Evolutionary conservation across 305 asterid species (phyloP).

Genomic region (Solanum aculeatissimum): DNA sequence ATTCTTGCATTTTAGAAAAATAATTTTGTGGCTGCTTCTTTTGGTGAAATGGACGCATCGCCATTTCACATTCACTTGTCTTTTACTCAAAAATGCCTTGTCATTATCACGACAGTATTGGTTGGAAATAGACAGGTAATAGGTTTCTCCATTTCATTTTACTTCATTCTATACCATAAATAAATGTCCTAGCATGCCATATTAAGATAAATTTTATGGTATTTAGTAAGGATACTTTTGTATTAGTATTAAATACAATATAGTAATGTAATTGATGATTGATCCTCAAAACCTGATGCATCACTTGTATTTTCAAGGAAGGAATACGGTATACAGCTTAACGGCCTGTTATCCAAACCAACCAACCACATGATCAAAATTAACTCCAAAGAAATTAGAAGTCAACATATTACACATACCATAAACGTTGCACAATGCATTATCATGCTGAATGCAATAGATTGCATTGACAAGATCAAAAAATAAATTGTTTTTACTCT

Average conservation of each 20-base stretch:
- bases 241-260: too few species aligned
- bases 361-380: not conserved
- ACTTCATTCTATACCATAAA: too few species aligned
- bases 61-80: not conserved
- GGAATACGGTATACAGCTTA: not conserved
- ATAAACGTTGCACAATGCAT: not conserved
- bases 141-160: too few species aligned
- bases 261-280: not conserved
- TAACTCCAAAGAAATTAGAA: not conserved
- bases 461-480: not conserved
- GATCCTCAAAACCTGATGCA: not conserved
- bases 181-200: too few species aligned
- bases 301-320: too few species aligned
- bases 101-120: not conserved
- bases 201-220: too few species aligned
- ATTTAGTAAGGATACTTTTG: not conserved
- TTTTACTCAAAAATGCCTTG: not conserved
- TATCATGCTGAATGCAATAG: not conserved
- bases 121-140: too few species aligned
- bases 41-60: not conserved
- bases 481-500: not conserved
- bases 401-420: not conserved
- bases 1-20: not conserved
- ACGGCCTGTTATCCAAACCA: not conserved
- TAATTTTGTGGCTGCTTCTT: not conserved